Evolutionary conservation across 371 early-diverging fungal genomes (phyloP).

Genomic region (Basidiobolus meristosporus): DNA sequence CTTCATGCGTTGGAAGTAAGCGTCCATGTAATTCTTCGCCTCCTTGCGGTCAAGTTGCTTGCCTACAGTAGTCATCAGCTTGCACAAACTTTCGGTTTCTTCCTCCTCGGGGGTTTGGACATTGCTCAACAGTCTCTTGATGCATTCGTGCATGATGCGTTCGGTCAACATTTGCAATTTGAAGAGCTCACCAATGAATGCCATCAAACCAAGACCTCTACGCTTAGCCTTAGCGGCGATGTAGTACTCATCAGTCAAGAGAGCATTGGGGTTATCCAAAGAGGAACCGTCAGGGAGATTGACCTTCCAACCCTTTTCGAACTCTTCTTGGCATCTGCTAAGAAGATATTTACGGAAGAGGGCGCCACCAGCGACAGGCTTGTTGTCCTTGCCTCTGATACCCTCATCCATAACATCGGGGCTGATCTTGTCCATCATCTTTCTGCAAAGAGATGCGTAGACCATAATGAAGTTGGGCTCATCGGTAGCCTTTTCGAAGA

Average conservation of each 20-base stretch:
- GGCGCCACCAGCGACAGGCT: conserved; percentile 32
- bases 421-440: conserved; percentile 34
- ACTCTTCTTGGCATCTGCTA: conserved; percentile 79
- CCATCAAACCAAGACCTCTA: conserved; percentile 78
- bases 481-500: conserved; percentile 89
- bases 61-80: conserved; percentile 78
- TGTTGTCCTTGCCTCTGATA: conserved; percentile 22
- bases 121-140: conserved; percentile 50
- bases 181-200: conserved; percentile 90
- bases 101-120: conserved; percentile 61
- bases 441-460: conserved; percentile 75
- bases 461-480: conserved; percentile 76
- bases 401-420: conserved; percentile 28
- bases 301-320: conserved; percentile 65
- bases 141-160: conserved; percentile 79
- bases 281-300: conserved; percentile 14
- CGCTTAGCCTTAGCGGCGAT: conserved; percentile 81
- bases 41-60: conserved; percentile 24
- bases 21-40: conserved; percentile 34
- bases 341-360: conserved; percentile 80
- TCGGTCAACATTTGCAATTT: conserved; percentile 70
- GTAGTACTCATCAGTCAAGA: conserved; percentile 62
- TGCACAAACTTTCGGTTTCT: conserved; percentile 81
- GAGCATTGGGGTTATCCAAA: conserved; percentile 12
- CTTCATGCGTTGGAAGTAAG: conserved; percentile 58